Evolutionary conservation across 306 rosid genomes (phyloP).

Genomic region (Inga laurina): DNA sequence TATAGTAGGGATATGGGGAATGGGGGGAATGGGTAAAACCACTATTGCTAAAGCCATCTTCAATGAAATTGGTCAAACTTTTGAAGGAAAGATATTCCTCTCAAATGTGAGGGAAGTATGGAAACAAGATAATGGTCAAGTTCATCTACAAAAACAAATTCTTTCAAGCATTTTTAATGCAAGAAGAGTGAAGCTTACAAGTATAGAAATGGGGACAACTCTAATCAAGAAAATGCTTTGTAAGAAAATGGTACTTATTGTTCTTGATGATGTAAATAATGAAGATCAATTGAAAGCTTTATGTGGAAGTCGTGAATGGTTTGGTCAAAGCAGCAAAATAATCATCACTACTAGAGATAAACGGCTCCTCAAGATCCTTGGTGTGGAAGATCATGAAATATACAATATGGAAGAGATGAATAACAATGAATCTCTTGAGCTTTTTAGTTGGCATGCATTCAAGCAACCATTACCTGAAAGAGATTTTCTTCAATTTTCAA

Average conservation of each 20-base stretch:
- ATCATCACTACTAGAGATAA: conserved; percentile 8
- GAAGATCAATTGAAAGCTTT: not conserved
- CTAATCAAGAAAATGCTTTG: not conserved
- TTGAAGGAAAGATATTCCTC: not conserved
- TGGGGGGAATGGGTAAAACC: not conserved
- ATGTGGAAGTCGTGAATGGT: not conserved
- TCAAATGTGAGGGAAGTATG: not conserved
- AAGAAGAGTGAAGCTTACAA: not conserved
- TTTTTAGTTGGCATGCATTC: not conserved
- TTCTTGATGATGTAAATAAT: not conserved
- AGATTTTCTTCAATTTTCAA: not conserved
- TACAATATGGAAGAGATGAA: not conserved
- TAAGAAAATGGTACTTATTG: not conserved
- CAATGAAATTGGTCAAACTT: not conserved
- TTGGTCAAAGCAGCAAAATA: not conserved
- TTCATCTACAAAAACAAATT: not conserved
- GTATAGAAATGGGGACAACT: not conserved
- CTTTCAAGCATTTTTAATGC: not conserved
- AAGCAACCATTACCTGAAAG: not conserved
- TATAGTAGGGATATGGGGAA: not conserved
- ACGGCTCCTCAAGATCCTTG: not conserved
- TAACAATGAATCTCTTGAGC: not conserved
- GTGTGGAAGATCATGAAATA: not conserved
- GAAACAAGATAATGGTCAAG: not conserved
- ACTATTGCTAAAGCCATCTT: conserved; percentile 1